Evolutionary conservation across 176 grass and related monocot genomes (phyloP).

Genomic region (Aegilops umbellulata): DNA sequence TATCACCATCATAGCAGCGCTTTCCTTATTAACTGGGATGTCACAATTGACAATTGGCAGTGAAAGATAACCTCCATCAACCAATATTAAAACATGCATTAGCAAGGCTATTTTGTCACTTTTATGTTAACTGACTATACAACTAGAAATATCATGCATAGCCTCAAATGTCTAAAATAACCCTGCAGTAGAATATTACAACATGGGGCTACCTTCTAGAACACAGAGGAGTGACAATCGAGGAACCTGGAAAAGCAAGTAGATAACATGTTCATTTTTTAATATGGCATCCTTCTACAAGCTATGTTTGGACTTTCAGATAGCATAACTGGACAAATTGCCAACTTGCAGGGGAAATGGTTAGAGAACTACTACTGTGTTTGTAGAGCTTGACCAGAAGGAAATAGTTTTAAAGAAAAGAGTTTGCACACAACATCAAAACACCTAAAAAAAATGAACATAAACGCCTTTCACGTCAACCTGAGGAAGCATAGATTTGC

Average conservation of each 20-base stretch:
- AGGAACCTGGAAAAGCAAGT: not conserved
- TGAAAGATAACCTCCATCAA: not conserved
- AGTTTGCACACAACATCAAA: conserved; percentile 22
- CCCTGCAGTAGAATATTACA: conserved; percentile 12
- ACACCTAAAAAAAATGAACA: not conserved
- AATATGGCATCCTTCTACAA: conserved; percentile 11
- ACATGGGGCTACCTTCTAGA: conserved; percentile 21
- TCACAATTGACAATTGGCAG: not conserved
- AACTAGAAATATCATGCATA: not conserved
- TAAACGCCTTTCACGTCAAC: conserved; percentile 6
- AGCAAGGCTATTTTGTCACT: not conserved
- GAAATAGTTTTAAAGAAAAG: conserved; percentile 1
- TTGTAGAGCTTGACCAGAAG: conserved; percentile 14
- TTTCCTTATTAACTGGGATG: not conserved
- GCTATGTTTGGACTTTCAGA: conserved; percentile 19
- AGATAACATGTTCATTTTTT: conserved; percentile 12
- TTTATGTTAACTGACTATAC: conserved; percentile 17
- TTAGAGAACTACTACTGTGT: not conserved
- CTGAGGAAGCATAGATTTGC: conserved; percentile 25
- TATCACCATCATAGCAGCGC: not conserved
- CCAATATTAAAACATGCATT: not conserved
- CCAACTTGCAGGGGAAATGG: conserved; percentile 1
- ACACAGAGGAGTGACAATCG: not conserved
- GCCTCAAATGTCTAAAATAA: not conserved
- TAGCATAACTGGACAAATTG: conserved; percentile 2